Percentiles rank a stretch among this genome's conserved stretches.
phyloP scores from a whole-genome alignment of 495 filamentous ascomycete species.

The Podospora comata region DNA sequence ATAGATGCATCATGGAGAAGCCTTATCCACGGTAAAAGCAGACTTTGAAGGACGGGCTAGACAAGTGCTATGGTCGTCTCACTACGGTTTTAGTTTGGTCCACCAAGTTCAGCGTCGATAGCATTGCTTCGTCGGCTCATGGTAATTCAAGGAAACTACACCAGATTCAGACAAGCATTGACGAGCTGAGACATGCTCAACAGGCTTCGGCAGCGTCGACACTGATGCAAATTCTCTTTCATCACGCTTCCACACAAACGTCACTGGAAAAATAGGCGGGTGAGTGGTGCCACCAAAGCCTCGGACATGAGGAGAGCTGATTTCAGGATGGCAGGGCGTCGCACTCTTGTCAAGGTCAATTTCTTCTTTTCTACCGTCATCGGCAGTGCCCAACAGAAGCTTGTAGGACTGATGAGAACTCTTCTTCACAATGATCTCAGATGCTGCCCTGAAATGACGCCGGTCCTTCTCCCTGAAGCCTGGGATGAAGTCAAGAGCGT shows the following conservation, averaged over 20 bases:
- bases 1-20: background rate
- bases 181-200: background rate
- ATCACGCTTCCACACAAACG: background rate
- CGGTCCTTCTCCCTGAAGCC: background rate
- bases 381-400: background rate
- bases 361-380: conserved; percentile 12
- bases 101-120: background rate
- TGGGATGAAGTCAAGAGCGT: background rate
- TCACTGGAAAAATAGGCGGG: conserved; percentile 9
- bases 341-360: background rate
- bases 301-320: background rate
- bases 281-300: background rate
- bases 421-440: conserved; percentile 9
- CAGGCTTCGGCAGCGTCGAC: background rate
- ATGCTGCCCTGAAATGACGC: conserved; percentile 1
- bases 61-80: background rate
- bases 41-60: background rate
- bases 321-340: background rate
- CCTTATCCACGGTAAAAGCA: background rate
- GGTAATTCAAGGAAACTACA: background rate
- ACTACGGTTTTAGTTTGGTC: background rate
- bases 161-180: background rate
- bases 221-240: conserved; percentile 9
- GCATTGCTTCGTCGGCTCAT: background rate
- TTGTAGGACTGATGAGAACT: background rate